Evolutionary conservation across 257 asterid species (phyloP).

Genomic region (Nyctanthes arbortristis): DNA sequence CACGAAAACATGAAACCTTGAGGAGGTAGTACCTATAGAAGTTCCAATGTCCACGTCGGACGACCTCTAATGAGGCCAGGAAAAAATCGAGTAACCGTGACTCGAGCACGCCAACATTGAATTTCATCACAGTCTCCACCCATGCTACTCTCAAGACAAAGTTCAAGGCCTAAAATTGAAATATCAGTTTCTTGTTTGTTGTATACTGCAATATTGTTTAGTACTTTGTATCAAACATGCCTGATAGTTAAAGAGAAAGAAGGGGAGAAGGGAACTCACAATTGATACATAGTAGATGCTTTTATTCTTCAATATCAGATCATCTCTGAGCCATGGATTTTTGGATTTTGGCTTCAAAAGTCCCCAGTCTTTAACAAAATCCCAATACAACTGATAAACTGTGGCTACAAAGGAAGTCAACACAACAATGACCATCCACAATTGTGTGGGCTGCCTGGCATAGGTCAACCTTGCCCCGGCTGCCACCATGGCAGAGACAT

Average conservation of each 20-base stretch:
- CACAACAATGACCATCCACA: constrained; percentile 64
- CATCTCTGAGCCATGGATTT: constrained; percentile 81
- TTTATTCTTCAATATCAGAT: constrained; percentile 69
- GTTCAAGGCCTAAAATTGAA: constrained; percentile 57
- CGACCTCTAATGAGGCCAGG: constrained; percentile 86
- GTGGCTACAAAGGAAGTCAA: constrained; percentile 81
- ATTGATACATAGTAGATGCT: constrained; percentile 79
- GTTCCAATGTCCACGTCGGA: constrained; percentile 99
- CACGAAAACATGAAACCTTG: background rate
- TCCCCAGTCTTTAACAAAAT: constrained; percentile 96
- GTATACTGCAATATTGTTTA: background rate
- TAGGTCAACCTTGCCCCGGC: constrained; percentile 92
- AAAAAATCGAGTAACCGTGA: constrained; percentile 67
- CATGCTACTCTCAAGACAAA: constrained; percentile 81
- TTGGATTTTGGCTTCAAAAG: constrained; percentile 59
- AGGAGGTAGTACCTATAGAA: constrained; percentile 60
- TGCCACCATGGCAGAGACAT: constrained; percentile 97
- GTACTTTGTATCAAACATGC: background rate
- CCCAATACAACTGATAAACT: constrained; percentile 89
- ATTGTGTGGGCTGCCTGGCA: constrained; percentile 47
- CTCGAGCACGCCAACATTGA: constrained; percentile 58
- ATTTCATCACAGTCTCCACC: constrained; percentile 78
- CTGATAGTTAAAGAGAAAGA: background rate
- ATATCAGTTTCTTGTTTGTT: background rate
- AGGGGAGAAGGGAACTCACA: constrained; percentile 47